These are phyloP conservation scores for Austroboletus novae-zelandiae DNA, from an alignment of 1,284 basidiomycete species.

Conservation along the genomic window DNA sequence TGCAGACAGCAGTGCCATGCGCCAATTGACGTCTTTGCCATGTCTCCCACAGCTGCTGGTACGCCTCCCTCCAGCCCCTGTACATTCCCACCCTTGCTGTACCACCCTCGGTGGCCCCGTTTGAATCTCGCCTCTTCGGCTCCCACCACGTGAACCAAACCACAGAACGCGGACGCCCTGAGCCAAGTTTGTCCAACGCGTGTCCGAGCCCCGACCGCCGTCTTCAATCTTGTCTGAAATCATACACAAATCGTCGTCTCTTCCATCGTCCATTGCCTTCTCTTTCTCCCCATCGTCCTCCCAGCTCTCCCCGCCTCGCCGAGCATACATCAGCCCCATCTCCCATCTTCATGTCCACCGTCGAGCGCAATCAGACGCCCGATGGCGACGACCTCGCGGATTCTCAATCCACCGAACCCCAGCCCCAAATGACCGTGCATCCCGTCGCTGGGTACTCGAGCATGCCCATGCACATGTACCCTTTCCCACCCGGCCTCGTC, in stretches of 20 bases:
- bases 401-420: slow-evolving; percentile 39
- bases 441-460: slow-evolving; percentile 48
- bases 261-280: slow-evolving; percentile 18
- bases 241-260: slow-evolving; percentile 27
- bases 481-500: slow-evolving; percentile 52
- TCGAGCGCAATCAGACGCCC: slow-evolving; percentile 37
- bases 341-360: slow-evolving; percentile 26
- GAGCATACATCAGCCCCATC: slow-evolving; percentile 16
- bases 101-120: slow-evolving; percentile 8
- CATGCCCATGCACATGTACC: slow-evolving; percentile 66
- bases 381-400: slow-evolving; percentile 37
- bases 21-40: slow-evolving; percentile 28
- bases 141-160: slow-evolving; percentile 34
- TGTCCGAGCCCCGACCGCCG: slow-evolving; percentile 31
- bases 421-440: slow-evolving; percentile 51
- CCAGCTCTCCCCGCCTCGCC: not conserved
- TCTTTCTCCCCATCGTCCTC: slow-evolving; percentile 10
- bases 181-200: slow-evolving; percentile 37
- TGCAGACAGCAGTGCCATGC: slow-evolving; percentile 15
- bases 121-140: slow-evolving; percentile 29
- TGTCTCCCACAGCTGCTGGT: slow-evolving; percentile 14
- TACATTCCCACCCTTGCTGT: slow-evolving; percentile 10
- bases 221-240: slow-evolving; percentile 35
- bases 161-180: slow-evolving; percentile 32
- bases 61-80: slow-evolving; percentile 7